Conservation (phyloP, 2,329 filamentous ascomycete species). For the Sarocladiaceae sp. region DNA sequence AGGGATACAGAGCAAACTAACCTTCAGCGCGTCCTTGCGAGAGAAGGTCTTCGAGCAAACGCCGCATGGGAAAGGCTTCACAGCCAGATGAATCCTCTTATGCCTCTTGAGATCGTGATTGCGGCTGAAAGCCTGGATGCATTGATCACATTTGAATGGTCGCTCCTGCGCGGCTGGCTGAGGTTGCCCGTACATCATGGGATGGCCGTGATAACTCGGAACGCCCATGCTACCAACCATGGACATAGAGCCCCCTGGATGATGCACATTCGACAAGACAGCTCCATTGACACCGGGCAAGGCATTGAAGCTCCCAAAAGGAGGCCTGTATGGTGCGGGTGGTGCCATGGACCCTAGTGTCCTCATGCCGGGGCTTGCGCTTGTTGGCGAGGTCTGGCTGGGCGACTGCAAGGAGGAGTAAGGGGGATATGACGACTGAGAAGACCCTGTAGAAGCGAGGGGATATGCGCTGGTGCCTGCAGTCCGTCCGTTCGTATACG, state of each 20-base stretch:
- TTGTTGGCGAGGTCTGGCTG: conserved; percentile 41
- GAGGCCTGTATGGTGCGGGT: neutral
- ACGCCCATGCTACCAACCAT: conserved; percentile 57
- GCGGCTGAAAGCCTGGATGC: conserved; percentile 87
- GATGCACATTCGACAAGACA: conserved; percentile 73
- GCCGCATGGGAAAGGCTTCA: conserved; percentile 90
- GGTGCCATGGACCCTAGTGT: conserved; percentile 26
- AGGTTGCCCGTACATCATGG: conserved; percentile 50
- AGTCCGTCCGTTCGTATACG: conserved; percentile 43
- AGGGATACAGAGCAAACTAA: conserved; percentile 42
- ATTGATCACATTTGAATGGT: conserved; percentile 91
- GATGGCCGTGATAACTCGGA: conserved; percentile 48
- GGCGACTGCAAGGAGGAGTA: conserved; percentile 31
- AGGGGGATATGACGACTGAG: conserved; percentile 38
- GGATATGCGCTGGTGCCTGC: conserved; percentile 57
- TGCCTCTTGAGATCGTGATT: conserved; percentile 96
- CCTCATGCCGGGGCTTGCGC: conserved; percentile 30
- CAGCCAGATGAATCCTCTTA: conserved; percentile 87
- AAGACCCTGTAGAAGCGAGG: conserved; percentile 41
- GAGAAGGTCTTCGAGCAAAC: conserved; percentile 97
- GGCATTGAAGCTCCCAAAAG: conserved; percentile 26
- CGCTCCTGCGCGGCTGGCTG: conserved; percentile 49
- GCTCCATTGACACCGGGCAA: conserved; percentile 58
- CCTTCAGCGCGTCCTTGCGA: conserved; percentile 93
- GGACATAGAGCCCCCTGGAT: conserved; percentile 64